A percentile compares a stretch with the other conserved stretches of the same genome.
Evolutionary conservation across 306 rosid genomes (phyloP).

Genomic region (Clitoria ternatea): DNA sequence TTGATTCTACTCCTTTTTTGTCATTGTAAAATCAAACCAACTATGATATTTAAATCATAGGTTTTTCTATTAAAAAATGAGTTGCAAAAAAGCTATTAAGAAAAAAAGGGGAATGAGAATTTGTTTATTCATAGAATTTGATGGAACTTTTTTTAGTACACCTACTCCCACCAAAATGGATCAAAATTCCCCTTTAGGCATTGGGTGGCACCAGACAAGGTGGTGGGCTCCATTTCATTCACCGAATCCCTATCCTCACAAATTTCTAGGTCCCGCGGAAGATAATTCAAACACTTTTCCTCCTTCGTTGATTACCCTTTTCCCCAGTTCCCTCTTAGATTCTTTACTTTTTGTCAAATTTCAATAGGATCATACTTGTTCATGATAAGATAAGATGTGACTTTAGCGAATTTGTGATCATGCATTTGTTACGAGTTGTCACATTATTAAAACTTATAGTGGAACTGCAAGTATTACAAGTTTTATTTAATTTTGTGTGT

Average conservation of each 20-base stretch:
- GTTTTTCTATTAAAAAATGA: background rate
- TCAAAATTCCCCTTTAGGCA: background rate
- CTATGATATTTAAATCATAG: background rate
- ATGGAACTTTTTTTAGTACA: background rate
- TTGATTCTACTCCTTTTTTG: background rate
- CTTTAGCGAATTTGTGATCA: background rate
- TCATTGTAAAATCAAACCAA: background rate
- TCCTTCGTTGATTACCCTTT: background rate
- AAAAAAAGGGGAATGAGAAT: background rate
- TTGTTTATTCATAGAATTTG: constrained; percentile 9
- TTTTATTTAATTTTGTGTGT: constrained; percentile 1
- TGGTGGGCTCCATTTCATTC: constrained; percentile 16
- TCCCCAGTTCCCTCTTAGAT: background rate
- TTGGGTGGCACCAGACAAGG: constrained; percentile 21
- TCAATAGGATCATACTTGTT: constrained; percentile 9
- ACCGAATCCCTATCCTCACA: background rate
- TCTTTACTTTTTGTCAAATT: background rate
- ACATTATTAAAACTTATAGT: background rate
- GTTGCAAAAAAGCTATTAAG: background rate
- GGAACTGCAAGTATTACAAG: background rate
- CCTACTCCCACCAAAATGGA: constrained; percentile 22
- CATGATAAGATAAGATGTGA: background rate
- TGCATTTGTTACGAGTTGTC: background rate
- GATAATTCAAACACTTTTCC: background rate
- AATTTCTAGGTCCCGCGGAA: background rate